phyloP scores from a whole-genome alignment of 331 rosid genomes.

The Prunus yedoensis region DNA sequence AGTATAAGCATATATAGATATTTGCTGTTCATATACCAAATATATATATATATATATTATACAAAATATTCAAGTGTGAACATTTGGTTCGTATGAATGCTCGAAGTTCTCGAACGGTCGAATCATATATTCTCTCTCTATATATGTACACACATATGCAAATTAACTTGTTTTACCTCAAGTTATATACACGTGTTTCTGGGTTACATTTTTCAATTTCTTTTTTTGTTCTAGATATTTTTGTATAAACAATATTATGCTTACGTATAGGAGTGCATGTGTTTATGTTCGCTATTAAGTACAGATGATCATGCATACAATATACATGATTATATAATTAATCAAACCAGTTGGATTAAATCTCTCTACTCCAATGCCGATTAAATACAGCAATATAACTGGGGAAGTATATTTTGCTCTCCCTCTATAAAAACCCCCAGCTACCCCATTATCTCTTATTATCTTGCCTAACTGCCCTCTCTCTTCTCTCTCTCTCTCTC shows the following conservation, averaged over 20 bases:
- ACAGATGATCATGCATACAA: neutral
- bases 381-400: neutral
- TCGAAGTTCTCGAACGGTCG: too few species aligned
- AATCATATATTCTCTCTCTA: too few species aligned
- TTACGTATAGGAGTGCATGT: neutral
- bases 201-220: neutral
- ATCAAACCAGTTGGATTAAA: neutral
- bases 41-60: too few species aligned
- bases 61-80: too few species aligned
- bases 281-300: neutral
- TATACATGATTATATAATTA: neutral
- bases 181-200: neutral
- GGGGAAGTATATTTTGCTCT: neutral
- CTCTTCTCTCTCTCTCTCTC: constrained; percentile 13
- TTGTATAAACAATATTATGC: neutral
- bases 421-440: constrained; percentile 61
- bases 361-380: neutral
- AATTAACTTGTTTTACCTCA: neutral
- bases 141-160: neutral
- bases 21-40: too few species aligned
- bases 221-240: neutral
- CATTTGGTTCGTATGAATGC: too few species aligned
- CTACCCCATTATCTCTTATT: constrained; percentile 35
- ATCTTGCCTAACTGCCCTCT: constrained; percentile 33
- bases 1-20: too few species aligned